These are phyloP conservation scores for Ustilago lituana DNA, from an alignment of 1,284 basidiomycete genomes.

Conservation along the genomic window DNA sequence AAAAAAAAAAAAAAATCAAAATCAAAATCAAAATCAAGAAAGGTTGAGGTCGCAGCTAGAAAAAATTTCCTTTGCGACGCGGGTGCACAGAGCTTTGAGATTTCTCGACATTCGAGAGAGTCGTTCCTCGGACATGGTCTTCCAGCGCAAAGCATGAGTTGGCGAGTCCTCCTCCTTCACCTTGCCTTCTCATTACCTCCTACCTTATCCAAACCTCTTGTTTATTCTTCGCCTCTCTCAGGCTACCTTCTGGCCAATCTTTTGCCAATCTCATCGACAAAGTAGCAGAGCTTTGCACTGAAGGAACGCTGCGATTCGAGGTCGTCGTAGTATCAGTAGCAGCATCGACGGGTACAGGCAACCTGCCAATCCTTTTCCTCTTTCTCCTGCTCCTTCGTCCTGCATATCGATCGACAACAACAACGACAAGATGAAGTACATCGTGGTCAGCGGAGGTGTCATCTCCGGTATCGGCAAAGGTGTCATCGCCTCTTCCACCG, in stretches of 20 bases:
- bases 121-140: not conserved
- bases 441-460: constrained; percentile 69
- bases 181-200: constrained; percentile 26
- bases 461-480: constrained; percentile 70
- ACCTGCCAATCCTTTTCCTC: not conserved
- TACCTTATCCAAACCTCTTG: constrained; percentile 24
- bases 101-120: too few species aligned
- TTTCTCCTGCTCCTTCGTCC: constrained; percentile 5
- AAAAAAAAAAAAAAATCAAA: not conserved
- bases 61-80: constrained; percentile 21
- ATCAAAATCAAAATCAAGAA: constrained; percentile 6
- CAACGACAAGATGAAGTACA: constrained; percentile 67
- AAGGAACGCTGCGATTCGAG: constrained; percentile 46
- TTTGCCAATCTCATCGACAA: constrained; percentile 9
- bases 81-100: constrained; percentile 1
- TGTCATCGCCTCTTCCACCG: constrained; percentile 84
- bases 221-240: not conserved
- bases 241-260: not conserved
- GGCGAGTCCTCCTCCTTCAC: constrained; percentile 6
- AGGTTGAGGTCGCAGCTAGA: not conserved
- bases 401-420: not conserved
- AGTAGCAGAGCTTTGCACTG: constrained; percentile 11
- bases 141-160: constrained; percentile 6
- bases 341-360: constrained; percentile 8
- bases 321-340: constrained; percentile 35